phyloP scores from a whole-genome alignment of 139 green algal species.

The Coccomyxa sp. region DNA sequence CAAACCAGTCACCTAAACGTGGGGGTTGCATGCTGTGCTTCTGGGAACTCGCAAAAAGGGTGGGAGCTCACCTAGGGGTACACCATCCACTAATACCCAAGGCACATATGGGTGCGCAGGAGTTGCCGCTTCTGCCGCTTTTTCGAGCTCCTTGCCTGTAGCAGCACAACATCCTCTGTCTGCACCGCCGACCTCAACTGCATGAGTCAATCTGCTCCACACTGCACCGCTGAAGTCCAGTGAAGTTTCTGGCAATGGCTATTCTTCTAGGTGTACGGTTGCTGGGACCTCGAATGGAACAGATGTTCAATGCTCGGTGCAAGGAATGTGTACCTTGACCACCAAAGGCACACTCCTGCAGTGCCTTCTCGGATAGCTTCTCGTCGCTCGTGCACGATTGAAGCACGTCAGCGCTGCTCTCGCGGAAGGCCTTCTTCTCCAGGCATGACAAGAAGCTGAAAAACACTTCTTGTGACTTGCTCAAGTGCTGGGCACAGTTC shows the following conservation, averaged over 20 bases:
- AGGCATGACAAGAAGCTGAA: background rate
- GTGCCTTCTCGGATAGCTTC: background rate
- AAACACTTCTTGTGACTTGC: background rate
- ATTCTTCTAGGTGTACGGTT: background rate
- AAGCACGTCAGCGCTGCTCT: background rate
- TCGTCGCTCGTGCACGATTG: background rate
- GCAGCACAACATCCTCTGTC: background rate
- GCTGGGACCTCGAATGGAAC: background rate
- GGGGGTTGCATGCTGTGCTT: background rate
- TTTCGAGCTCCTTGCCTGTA: background rate
- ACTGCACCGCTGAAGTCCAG: background rate
- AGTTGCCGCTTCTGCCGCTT: background rate
- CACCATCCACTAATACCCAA: background rate
- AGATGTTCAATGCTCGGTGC: background rate
- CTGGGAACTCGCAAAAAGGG: background rate
- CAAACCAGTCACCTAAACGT: background rate
- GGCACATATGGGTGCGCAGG: background rate
- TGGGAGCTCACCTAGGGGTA: background rate
- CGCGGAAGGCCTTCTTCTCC: background rate
- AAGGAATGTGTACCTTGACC: background rate
- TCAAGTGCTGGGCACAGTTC: background rate
- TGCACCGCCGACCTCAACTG: too few relatives aligned
- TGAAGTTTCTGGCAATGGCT: background rate
- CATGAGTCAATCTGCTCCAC: background rate
- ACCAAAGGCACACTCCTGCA: background rate